These are phyloP conservation scores for Colletotrichum australisinense DNA, from an alignment of 2,329 filamentous ascomycete genomes.

Conservation along the genomic window DNA sequence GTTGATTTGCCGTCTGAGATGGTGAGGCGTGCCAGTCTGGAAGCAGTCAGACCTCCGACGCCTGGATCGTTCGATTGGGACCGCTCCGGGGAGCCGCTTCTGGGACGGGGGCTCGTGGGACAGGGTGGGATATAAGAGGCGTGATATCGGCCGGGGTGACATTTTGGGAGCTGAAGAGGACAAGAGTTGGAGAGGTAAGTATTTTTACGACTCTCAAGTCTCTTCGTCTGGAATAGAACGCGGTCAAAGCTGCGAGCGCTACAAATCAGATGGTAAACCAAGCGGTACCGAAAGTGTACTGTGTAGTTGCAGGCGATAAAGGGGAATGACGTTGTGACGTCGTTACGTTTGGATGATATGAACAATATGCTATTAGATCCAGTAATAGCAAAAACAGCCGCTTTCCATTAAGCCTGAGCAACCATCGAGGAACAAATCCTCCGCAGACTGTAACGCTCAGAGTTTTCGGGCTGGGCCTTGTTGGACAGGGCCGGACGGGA, in stretches of 20 bases:
- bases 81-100: neutral
- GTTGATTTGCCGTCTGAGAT: slow-evolving; percentile 1
- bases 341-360: neutral
- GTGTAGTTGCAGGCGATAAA: neutral
- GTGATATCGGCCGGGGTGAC: slow-evolving; percentile 8
- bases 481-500: slow-evolving; percentile 8
- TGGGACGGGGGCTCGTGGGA: neutral
- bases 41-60: slow-evolving; percentile 23
- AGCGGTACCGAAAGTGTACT: neutral
- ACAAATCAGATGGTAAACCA: neutral
- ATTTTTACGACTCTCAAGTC: neutral
- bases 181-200: neutral
- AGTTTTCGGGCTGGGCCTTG: slow-evolving; percentile 24
- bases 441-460: slow-evolving; percentile 20
- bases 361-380: neutral
- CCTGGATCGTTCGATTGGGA: slow-evolving; percentile 17
- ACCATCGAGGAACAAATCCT: slow-evolving; percentile 11
- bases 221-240: neutral
- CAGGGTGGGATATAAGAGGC: neutral
- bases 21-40: slow-evolving; percentile 11
- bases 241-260: neutral
- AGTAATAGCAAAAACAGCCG: too few species aligned
- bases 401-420: neutral
- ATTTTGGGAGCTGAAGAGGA: neutral
- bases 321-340: neutral